Evolutionary conservation across 768 basidiomycete genomes (phyloP).

Genomic region (Heimioporus sp.): DNA sequence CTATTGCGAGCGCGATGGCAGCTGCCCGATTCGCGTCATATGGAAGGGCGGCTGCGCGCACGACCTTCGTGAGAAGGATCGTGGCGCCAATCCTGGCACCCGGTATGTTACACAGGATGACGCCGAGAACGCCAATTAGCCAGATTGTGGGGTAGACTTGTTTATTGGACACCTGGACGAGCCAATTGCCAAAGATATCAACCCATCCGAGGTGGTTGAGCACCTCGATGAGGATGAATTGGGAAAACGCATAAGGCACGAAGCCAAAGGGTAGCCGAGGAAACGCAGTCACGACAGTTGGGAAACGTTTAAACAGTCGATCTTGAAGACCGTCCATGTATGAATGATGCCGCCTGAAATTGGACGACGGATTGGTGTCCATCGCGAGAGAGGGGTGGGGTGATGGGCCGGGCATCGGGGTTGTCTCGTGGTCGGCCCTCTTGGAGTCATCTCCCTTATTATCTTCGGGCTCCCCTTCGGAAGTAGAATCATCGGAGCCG

Average conservation of each 20-base stretch:
- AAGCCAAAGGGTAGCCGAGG: conserved; percentile 79
- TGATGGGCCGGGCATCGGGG: too few species aligned
- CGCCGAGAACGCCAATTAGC: conserved; percentile 68
- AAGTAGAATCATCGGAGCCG: too few species aligned
- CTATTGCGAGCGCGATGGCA: too few species aligned
- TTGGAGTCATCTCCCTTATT: too few species aligned
- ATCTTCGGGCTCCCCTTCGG: too few species aligned
- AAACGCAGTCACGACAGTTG: conserved; percentile 65
- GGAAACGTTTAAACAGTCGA: conserved; percentile 47
- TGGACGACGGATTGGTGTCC: neutral
- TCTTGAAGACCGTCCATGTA: neutral
- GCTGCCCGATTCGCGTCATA: too few species aligned
- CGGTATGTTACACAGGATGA: conserved; percentile 75
- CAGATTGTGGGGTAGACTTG: conserved; percentile 54
- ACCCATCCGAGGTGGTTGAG: conserved; percentile 87
- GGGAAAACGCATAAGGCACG: conserved; percentile 88
- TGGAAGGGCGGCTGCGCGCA: too few species aligned
- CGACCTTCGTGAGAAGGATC: conserved; percentile 82
- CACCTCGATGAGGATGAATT: too few species aligned
- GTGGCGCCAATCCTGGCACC: conserved; percentile 93
- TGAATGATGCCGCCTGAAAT: neutral
- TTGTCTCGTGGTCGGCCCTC: too few species aligned
- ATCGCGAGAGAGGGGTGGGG: too few species aligned
- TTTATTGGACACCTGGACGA: conserved; percentile 41
- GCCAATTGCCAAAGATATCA: conserved; percentile 72